A percentile compares a stretch with the other conserved stretches of the same genome.
These are phyloP conservation scores for Daldinia decipiens DNA, from an alignment of 495 filamentous ascomycete species.

Conservation along the genomic window DNA sequence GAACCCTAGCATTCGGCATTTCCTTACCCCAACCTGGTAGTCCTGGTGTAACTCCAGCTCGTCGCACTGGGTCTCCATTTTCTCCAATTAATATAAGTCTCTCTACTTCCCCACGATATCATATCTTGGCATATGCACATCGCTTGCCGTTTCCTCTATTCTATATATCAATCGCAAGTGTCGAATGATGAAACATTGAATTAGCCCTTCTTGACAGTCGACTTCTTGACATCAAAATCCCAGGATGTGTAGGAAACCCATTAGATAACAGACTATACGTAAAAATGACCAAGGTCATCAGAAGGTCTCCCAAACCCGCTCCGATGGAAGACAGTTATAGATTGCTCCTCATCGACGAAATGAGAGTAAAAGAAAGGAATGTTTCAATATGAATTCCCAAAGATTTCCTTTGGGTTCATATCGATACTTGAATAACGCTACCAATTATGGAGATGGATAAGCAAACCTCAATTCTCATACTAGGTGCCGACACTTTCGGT, in stretches of 20 bases:
- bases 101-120: background rate
- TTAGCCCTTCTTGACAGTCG: background rate
- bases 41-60: background rate
- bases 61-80: background rate
- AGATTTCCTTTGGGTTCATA: background rate
- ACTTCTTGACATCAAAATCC: background rate
- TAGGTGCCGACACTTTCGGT: slow-evolving; percentile 62
- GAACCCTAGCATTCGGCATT: background rate
- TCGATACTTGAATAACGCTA: background rate
- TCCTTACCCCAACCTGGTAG: background rate
- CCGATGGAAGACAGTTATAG: slow-evolving; percentile 14
- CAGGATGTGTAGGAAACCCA: background rate
- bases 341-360: background rate
- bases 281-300: slow-evolving; percentile 17
- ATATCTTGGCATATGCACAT: slow-evolving; percentile 29
- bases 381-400: slow-evolving; percentile 13
- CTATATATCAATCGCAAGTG: slow-evolving; percentile 11
- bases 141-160: slow-evolving; percentile 30
- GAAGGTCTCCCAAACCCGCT: slow-evolving; percentile 28
- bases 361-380: slow-evolving; percentile 24
- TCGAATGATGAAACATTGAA: background rate
- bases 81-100: background rate
- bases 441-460: slow-evolving; percentile 4
- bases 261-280: slow-evolving; percentile 4
- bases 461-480: slow-evolving; percentile 48